Percentiles rank a stretch among this genome's conserved stretches.
phyloP scores from a whole-genome alignment of 176 grass and related monocot genomes.

The Rhynchospora tenuis region DNA sequence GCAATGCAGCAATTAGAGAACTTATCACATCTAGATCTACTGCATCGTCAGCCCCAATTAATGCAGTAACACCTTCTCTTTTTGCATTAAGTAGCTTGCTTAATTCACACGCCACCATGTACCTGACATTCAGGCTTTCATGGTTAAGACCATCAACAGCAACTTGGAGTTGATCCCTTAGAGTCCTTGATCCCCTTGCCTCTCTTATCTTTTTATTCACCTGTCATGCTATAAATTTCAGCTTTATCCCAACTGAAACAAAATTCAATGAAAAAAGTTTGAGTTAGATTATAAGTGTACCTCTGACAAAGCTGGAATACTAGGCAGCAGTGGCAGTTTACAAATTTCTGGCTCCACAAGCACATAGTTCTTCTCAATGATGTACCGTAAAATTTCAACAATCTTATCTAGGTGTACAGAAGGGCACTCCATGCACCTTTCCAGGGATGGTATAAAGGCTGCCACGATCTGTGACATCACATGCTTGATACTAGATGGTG shows the following conservation, averaged over 20 bases:
- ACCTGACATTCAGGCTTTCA: constrained; percentile 96
- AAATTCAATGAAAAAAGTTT: background rate
- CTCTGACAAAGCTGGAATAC: constrained; percentile 73
- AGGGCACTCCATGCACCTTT: constrained; percentile 61
- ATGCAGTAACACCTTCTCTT: constrained; percentile 76
- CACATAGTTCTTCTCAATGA: constrained; percentile 67
- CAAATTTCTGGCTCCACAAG: constrained; percentile 72
- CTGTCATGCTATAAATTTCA: background rate
- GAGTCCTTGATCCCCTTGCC: constrained; percentile 76
- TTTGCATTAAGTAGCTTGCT: constrained; percentile 73
- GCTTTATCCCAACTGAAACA: background rate
- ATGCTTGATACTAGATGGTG: constrained; percentile 82
- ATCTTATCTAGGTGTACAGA: constrained; percentile 62
- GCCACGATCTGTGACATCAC: constrained; percentile 94
- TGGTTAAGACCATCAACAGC: constrained; percentile 85
- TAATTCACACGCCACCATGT: constrained; percentile 86
- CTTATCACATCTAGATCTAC: constrained; percentile 79
- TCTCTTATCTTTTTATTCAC: constrained; percentile 77
- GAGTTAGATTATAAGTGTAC: constrained; percentile 22
- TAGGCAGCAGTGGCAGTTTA: constrained; percentile 82
- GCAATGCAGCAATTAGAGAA: constrained; percentile 78
- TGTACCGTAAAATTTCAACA: constrained; percentile 78
- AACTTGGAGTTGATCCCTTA: constrained; percentile 84
- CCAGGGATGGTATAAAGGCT: constrained; percentile 81
- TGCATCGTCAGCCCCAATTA: constrained; percentile 69